Base-by-base conservation (phyloP, 257 asterid genomes). In the Solanum bulbocastanum region DNA sequence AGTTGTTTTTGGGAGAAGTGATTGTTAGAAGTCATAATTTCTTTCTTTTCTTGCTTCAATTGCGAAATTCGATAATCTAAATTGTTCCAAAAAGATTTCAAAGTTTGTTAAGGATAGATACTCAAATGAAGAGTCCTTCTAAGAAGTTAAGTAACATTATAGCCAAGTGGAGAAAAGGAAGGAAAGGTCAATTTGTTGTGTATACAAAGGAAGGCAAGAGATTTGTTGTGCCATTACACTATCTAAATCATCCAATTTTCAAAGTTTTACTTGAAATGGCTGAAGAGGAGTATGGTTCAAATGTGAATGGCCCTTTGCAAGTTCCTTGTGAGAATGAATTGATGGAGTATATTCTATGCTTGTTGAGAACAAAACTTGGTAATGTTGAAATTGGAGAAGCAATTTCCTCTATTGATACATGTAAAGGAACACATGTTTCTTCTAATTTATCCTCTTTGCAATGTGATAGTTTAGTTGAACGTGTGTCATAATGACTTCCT, bases 251-350 rank as follows among this genome's bases (percentile, higher is more conserved):
- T 85, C 95, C 96, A 2, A 92, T 92, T 66, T 90, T 93, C 89
- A 87, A 90, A 85, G 95, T 93, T 83, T 65, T 93, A 79, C 30
- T 92, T 25, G 93, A 92, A 87, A 93, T 93, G 95, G 95, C 94
- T 33, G 93, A 93, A 84, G 94, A 92, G 76, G 94, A 93, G 88
- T 91, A 92, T 37, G 93, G 95, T 12, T 83, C 82, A 56, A 87
- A 88, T 0, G 86, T 56, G 62, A 83, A 90, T 32, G 96, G 95
- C 3, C 95, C 94, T 27, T 83, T 92, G 40, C 86, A 75, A 49
- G 89, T 91, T 44, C 96, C 93, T 8, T 92, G 90, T 49, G 96
- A 92, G 87, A 92, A 91, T 62, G 91, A 91, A 72, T 44, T 94
- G 3, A 79, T 92, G 74, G 89, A 93, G 27, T 88, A 89, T 87